Percentiles rank a stretch among this genome's conserved stretches.
These are phyloP conservation scores for Ulota crispa DNA, from an alignment of 225 moss, liverwort and hornwort genomes.

Conservation along the genomic window DNA sequence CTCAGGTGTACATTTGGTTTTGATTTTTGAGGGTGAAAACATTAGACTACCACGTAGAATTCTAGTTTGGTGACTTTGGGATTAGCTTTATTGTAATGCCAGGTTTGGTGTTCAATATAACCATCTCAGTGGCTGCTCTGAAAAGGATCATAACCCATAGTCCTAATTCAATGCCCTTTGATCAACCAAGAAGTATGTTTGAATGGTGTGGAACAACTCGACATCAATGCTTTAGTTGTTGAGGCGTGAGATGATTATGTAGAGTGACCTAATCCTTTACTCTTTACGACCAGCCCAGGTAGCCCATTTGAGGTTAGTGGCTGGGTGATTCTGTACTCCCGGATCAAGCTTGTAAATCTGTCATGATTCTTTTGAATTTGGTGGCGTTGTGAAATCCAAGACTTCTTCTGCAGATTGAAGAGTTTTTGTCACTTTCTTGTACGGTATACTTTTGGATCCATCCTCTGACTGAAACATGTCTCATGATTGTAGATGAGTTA, in stretches of 20 bases:
- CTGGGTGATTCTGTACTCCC: background rate
- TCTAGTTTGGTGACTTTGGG: background rate
- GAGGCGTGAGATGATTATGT: background rate
- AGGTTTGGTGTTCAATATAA: background rate
- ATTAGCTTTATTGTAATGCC: background rate
- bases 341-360: slow-evolving; percentile 18
- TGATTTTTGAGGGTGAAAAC: background rate
- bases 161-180: background rate
- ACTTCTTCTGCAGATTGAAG: background rate
- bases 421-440: background rate
- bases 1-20: background rate
- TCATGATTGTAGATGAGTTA: background rate
- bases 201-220: background rate
- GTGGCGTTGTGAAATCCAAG: background rate
- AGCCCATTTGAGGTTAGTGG: slow-evolving; percentile 9
- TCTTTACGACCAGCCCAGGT: slow-evolving; percentile 3
- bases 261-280: background rate
- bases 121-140: background rate
- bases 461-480: background rate
- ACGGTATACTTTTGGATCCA: background rate
- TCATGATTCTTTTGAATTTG: background rate
- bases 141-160: background rate
- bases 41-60: background rate
- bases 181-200: background rate
- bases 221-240: background rate